phyloP scores from a whole-genome alignment of 176 grass and related monocot species.

The Oryza nivara region DNA sequence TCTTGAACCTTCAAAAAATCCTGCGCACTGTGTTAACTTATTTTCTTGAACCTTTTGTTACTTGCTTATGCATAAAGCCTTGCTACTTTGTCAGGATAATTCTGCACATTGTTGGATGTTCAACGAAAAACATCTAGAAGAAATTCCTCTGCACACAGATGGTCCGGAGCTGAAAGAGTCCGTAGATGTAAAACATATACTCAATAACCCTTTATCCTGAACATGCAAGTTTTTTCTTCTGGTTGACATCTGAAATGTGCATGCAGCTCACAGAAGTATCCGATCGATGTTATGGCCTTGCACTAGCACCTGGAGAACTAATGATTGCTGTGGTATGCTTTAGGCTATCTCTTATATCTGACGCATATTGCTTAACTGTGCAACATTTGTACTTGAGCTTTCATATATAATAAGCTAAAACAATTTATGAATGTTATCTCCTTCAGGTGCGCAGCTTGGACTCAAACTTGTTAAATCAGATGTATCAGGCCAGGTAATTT shows the following conservation, averaged over 20 bases:
- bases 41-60: conserved; percentile 1
- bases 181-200: conserved; percentile 53
- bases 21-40: neutral
- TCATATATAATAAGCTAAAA: conserved; percentile 27
- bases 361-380: conserved; percentile 40
- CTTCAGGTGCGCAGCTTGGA: conserved; percentile 83
- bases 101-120: conserved; percentile 73
- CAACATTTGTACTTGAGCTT: conserved; percentile 21
- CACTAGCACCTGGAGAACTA: conserved; percentile 72
- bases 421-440: conserved; percentile 17
- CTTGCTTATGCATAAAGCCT: conserved; percentile 33
- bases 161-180: conserved; percentile 56
- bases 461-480: conserved; percentile 70
- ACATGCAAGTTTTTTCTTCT: conserved; percentile 24
- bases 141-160: conserved; percentile 59
- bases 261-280: conserved; percentile 80
- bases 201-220: conserved; percentile 21
- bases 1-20: conserved; percentile 12
- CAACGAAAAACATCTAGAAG: conserved; percentile 52
- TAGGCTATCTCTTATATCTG: conserved; percentile 34
- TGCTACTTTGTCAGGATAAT: conserved; percentile 68
- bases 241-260: conserved; percentile 41
- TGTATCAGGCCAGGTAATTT: conserved; percentile 93
- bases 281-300: conserved; percentile 84
- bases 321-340: conserved; percentile 82